phyloP scores from a whole-genome alignment of 192 early-diverging fungal genomes.

The Backusella sp. region DNA sequence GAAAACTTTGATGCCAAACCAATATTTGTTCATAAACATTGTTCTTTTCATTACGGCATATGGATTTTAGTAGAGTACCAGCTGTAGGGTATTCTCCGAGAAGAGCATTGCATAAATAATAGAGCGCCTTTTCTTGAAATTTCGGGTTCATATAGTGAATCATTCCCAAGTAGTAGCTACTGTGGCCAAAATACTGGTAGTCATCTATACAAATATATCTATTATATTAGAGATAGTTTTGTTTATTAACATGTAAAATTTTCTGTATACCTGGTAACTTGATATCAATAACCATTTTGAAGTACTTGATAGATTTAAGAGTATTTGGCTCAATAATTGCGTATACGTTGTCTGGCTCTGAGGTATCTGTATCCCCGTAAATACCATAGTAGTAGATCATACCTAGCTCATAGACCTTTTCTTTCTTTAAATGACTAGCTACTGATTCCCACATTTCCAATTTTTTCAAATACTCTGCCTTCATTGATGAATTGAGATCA shows the following conservation, averaged over 20 bases:
- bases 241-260: neutral
- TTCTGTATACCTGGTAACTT: neutral
- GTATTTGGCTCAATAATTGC: neutral
- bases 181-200: neutral
- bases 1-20: neutral
- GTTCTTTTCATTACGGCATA: neutral
- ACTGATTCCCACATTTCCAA: neutral
- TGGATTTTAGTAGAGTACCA: neutral
- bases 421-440: neutral
- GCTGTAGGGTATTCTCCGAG: neutral
- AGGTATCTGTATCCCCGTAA: neutral
- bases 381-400: neutral
- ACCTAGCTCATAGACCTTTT: neutral
- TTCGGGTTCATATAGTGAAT: neutral
- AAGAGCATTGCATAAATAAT: neutral
- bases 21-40: neutral
- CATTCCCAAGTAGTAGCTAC: neutral
- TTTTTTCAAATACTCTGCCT: neutral
- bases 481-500: neutral
- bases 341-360: neutral
- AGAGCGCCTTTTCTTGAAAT: neutral
- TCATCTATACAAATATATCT: neutral
- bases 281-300: neutral
- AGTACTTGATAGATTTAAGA: neutral
- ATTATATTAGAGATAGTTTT: neutral